Conservation (phyloP, 306 rosid species). For the Rosa lucieae region DNA sequence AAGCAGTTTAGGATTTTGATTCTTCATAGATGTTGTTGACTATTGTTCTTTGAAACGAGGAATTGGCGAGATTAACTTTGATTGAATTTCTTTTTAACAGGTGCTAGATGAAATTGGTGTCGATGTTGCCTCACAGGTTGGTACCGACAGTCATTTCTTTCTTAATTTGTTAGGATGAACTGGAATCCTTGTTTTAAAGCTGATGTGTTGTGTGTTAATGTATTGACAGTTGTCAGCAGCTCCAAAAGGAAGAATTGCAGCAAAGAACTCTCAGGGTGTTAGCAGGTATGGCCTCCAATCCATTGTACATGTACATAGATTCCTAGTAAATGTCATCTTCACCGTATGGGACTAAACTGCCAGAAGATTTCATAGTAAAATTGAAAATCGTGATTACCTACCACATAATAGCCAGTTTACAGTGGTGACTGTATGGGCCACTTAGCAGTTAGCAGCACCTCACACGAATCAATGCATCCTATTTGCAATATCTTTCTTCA, state of each 20-base stretch:
- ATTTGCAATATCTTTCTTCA: not conserved
- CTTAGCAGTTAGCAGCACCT: not conserved
- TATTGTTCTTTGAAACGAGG: constrained; percentile 24
- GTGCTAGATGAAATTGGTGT: constrained; percentile 98
- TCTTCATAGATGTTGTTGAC: constrained; percentile 9
- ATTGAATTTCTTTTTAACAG: constrained; percentile 39
- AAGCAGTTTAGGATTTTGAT: constrained; percentile 8
- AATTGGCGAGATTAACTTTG: constrained; percentile 1
- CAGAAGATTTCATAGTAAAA: not conserved
- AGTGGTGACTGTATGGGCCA: not conserved
- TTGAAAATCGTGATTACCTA: not conserved
- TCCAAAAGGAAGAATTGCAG: constrained; percentile 84
- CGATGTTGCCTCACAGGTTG: constrained; percentile 93
- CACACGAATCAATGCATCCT: not conserved
- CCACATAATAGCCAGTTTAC: not conserved
- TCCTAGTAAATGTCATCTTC: not conserved
- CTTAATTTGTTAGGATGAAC: not conserved
- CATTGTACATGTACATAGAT: not conserved
- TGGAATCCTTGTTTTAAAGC: constrained; percentile 29
- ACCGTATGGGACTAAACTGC: not conserved
- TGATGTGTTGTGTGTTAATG: constrained; percentile 38
- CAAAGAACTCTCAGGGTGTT: constrained; percentile 67
- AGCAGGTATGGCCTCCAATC: constrained; percentile 55
- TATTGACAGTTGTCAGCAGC: constrained; percentile 78
- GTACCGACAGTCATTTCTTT: constrained; percentile 21